Evolutionary conservation across 116 monocot genomes (phyloP), one percentile per base, ranked within the genome.

Genomic region (Posidonia oceanica): DNA sequence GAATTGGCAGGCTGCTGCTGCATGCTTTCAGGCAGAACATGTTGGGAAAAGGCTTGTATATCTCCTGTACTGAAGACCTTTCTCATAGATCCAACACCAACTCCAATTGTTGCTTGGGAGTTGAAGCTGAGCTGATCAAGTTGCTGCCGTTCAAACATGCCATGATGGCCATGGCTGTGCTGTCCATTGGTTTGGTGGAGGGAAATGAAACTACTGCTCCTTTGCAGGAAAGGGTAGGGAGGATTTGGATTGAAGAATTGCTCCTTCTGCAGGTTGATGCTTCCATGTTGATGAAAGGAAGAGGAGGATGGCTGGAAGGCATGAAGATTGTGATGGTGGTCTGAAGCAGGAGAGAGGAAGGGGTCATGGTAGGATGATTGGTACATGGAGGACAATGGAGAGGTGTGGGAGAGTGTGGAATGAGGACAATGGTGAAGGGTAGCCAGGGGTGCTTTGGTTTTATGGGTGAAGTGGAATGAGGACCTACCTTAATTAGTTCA

Each of bases 51-150:
- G 14, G 54, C 23, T 8, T 56, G 53, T 37, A 69, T 69, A 2
- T 69, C 69, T 8, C 55, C 69, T 3, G 69, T 57, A 36, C 69
- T 69, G 69, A 54, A 56, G 36, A 69, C 69, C 69, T 36, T 69
- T 36, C 69, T 54, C 55, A 69, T 57, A 36, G 57, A 53, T 22
- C 54, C 69, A 4, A 53, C 20, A 2, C 66, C 44, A 4, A 53
- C 20, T 5, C 66, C 44, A 66, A 8, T 6, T 56, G 66, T 12
- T 29, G 29, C 29, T 29, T 29, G 29, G 40, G 14, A 39, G 16
- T 37, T 3, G 17, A 15, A 39, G 36, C 13, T 5, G 37, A 36
- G 66, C 5, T 16, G 66, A 39, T 3, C 36, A 39, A 16, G 48
- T 48, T 5, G 48, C 11, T 48, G 48, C 17, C 29, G n/a, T 8